These are phyloP conservation scores for Omphalotus guepiniiformis DNA, from an alignment of 768 basidiomycete species.

Conservation along the genomic window DNA sequence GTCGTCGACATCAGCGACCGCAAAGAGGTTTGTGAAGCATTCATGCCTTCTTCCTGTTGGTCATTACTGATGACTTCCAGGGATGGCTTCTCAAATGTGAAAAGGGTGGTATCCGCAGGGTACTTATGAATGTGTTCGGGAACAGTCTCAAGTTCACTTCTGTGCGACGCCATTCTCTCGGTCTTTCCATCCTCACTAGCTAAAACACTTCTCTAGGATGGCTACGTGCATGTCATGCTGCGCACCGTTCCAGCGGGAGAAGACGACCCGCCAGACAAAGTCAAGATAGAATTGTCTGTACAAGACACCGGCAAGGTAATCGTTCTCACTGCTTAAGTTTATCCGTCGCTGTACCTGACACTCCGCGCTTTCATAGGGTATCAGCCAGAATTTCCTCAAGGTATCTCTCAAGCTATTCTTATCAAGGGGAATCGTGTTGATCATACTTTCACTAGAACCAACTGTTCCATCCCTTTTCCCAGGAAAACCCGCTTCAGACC, in stretches of 20 bases:
- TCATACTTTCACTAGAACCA: constrained; percentile 56
- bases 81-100: constrained; percentile 88
- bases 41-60: background rate
- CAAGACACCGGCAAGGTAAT: constrained; percentile 84
- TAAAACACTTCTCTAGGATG: constrained; percentile 46
- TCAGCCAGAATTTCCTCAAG: constrained; percentile 90
- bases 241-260: constrained; percentile 62
- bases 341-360: constrained; percentile 4
- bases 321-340: background rate
- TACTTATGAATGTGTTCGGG: constrained; percentile 93
- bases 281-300: constrained; percentile 80
- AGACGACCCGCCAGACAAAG: constrained; percentile 50
- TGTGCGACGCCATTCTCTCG: constrained; percentile 35
- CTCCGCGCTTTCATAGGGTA: constrained; percentile 59
- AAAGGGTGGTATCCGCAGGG: constrained; percentile 86
- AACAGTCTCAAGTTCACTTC: constrained; percentile 92
- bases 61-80: constrained; percentile 29
- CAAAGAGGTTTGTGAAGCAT: constrained; percentile 43
- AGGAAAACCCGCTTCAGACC: constrained; percentile 91
- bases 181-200: background rate
- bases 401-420: constrained; percentile 28
- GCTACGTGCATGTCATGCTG: constrained; percentile 82
- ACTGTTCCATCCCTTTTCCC: constrained; percentile 95
- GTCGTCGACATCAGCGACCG: constrained; percentile 82
- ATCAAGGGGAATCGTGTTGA: background rate